Evolutionary conservation across 2,329 filamentous ascomycete genomes (phyloP), one percentile per base, ranked within the genome.

Genomic region (Sphaerulina populicola): DNA sequence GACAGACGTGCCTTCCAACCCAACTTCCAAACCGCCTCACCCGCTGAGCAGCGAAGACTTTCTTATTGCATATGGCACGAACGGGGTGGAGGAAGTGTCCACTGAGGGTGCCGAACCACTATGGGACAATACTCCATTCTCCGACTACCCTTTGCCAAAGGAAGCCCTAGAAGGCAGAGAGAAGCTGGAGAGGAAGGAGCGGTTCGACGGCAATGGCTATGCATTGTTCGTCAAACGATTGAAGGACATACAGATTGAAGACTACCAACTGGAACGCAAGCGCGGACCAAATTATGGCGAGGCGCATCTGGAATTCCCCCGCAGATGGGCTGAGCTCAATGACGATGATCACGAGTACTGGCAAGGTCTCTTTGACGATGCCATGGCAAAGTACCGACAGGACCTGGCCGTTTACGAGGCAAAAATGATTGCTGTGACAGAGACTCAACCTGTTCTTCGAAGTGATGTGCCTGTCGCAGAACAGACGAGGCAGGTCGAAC

Each of bases 341-440:
- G 48, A 61, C 14, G 57, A 57, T 12, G 57, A 57, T 27, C 55
- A 58, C 29, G 59, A 59, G 4, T 57, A 62, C 39, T 66, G 63
- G 60, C 60, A 62, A 35, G 54, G 57, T 6, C 48, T 61, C 39
- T 66, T 59, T 38, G 61, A 62, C 29, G 60, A 60, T 41, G 60
- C 58, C 1, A 52, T 57, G 35, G 59, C 58, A 9, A 60, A 62
- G 43, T 66, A 64, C 35, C 44, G 58, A 21, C 59, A 60, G 29
- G 62, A 65, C 42, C 50, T 61, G 11, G 61, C 61, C 6, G 62
- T 63, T 2, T 65, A 57, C 30, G 62, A 66, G 48, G 60, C 62
- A 2, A 65, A 65, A 51, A 57, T 59, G 54, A 56, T 63, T 14
- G 57, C 55, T 6, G 57, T 56, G 21, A 57, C 59, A 2, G 57